A percentile compares a stretch with the other conserved stretches of the same genome.
These are phyloP conservation scores for Capsicum baccatum DNA, from an alignment of 257 asterid genomes.

Conservation along the genomic window DNA sequence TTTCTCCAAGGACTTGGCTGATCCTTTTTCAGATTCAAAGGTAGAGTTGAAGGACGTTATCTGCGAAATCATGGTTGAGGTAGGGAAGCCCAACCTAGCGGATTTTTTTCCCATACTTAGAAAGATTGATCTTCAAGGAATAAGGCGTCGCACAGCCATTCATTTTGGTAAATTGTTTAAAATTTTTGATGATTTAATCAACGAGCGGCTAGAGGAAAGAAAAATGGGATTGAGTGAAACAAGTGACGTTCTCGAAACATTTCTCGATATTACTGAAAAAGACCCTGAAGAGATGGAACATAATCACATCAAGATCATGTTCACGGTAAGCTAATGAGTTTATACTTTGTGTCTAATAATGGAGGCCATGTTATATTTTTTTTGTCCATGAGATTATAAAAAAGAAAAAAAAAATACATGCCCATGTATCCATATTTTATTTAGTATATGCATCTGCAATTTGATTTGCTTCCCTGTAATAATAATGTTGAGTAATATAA, in stretches of 20 bases:
- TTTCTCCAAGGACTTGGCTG: slow-evolving; percentile 57
- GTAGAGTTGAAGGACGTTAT: not conserved
- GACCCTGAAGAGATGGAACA: not conserved
- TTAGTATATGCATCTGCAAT: no score
- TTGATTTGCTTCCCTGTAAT: no score
- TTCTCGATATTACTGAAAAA: not conserved
- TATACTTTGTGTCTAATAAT: no score
- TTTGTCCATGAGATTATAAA: no score
- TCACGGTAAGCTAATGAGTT: no score
- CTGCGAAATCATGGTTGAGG: no score
- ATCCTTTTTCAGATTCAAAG: slow-evolving; percentile 61
- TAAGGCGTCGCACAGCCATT: not conserved
- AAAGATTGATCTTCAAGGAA: slow-evolving; percentile 2
- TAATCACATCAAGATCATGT: not conserved
- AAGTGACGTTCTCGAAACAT: not conserved
- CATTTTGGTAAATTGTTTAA: not conserved
- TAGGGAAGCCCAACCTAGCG: not conserved
- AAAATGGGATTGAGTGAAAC: fast-evolving
- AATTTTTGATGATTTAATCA: not conserved
- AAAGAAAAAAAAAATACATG: no score
- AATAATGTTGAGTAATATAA: no score
- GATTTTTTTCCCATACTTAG: not conserved
- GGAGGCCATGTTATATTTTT: no score
- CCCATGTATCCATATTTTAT: no score
- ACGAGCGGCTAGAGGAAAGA: not conserved